Evolutionary conservation across 768 basidiomycete genomes (phyloP).

Genomic region (Trametes punicea): DNA sequence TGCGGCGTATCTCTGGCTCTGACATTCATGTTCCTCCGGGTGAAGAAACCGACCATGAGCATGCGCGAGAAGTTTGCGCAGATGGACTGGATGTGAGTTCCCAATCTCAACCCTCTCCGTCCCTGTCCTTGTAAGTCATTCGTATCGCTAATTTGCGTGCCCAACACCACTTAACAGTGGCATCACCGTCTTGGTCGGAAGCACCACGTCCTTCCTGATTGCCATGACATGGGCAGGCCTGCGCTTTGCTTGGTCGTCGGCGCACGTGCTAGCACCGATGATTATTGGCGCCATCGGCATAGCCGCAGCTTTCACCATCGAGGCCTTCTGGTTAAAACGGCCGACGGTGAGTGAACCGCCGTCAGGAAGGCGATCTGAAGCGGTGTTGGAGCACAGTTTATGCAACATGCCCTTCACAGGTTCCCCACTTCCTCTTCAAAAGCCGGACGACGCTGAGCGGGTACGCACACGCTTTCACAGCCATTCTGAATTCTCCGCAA

Average conservation of each 20-base stretch:
- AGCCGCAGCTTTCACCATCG: slow-evolving; percentile 31
- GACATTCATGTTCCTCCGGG: neutral
- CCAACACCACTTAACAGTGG: too few species aligned
- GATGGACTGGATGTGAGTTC: slow-evolving; percentile 37
- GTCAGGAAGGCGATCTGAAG: too few species aligned
- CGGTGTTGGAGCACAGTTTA: too few species aligned
- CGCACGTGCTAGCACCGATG: slow-evolving; percentile 34
- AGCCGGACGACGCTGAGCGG: slow-evolving; percentile 11
- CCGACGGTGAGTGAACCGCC: slow-evolving; percentile 25
- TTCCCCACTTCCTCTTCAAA: slow-evolving; percentile 5
- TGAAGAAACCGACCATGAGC: slow-evolving; percentile 24
- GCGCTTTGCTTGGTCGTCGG: slow-evolving; percentile 33
- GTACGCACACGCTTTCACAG: neutral
- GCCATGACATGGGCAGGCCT: slow-evolving; percentile 35
- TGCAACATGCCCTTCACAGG: too few species aligned
- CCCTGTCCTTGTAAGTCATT: slow-evolving; percentile 37
- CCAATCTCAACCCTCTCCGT: neutral
- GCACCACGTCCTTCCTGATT: slow-evolving; percentile 16
- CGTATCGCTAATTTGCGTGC: too few species aligned
- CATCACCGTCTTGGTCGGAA: slow-evolving; percentile 20
- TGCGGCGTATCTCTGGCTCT: slow-evolving; percentile 8
- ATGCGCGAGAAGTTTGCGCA: slow-evolving; percentile 28
- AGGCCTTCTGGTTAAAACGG: slow-evolving; percentile 24
- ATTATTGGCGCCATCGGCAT: slow-evolving; percentile 33
- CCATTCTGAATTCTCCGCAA: too few species aligned